Evolutionary conservation across 768 basidiomycete genomes (phyloP), one percentile per base, ranked within the genome.

Genomic region (Mycena pura): DNA sequence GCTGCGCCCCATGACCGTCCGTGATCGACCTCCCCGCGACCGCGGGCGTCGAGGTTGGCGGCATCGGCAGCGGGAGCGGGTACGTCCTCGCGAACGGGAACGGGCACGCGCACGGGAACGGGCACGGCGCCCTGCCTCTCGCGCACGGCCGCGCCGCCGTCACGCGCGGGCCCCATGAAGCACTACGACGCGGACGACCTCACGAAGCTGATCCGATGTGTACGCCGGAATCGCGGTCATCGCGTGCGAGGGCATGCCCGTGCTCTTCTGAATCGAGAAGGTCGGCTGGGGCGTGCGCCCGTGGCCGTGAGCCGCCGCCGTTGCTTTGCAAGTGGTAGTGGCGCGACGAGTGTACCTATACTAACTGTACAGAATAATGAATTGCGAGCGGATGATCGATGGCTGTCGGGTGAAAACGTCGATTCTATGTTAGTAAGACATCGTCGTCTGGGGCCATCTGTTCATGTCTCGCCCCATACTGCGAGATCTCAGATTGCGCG

Each of bases 171-270:
- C 67, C 93, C 94, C 76, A 92, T 54, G 25, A 41, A 47, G 56
- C 46, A 21, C 46, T 44, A 55, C 56, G 40, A 49, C 51, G 69
- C 32, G 31, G 29, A 59, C 40, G 45, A 63, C 29, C 74, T 95
- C 62, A 95, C 94, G 25, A 96, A 95, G 77, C 87, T 95, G 13
- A 86, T 93, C 41, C n/a, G n/a, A n/a, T n/a, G 95, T 96, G 5
- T 96, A 98, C 71, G 82, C 84, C 49, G 95, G 96, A 0, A 96
- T 99, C 60, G 93, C 85, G 0, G 73, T 90, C 13, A 70, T 95
- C 11, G 84, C 88, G 2, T 74, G 78, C 14, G 86, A 90, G 64
- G 73, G 78, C 0, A 77, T 89, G 29, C 93, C 93, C 0, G 75
- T 88, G 13, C 72, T 86, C 67, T 94, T 92, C 66, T 86, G 89